A percentile compares a stretch with the other conserved stretches of the same genome.
phyloP scores from a whole-genome alignment of 257 asterid genomes.

The Paulownia fortunei region DNA sequence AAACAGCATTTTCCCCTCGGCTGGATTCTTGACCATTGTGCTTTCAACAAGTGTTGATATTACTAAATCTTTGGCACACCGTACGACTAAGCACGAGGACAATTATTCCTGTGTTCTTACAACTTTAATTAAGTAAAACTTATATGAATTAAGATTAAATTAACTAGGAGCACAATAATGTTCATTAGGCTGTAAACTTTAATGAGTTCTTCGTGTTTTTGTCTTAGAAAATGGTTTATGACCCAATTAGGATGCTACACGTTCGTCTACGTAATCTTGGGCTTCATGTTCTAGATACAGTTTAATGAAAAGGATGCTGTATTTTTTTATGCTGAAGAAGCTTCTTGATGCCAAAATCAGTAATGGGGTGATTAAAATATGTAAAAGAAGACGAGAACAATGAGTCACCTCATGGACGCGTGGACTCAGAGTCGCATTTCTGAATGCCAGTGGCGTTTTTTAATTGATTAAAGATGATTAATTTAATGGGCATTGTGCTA shows the following conservation, averaged over 20 bases:
- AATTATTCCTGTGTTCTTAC: slow-evolving; percentile 8
- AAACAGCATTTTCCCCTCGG: slow-evolving; percentile 5
- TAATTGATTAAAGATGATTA: slow-evolving; percentile 30
- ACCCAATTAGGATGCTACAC: not conserved
- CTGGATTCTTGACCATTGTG: slow-evolving; percentile 33
- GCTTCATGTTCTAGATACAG: slow-evolving; percentile 14
- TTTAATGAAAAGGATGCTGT: slow-evolving; percentile 27
- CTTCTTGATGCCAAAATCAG: slow-evolving; percentile 47
- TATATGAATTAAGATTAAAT: no score
- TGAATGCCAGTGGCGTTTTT: slow-evolving; percentile 37
- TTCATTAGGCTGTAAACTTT: no score
- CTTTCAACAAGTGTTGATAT: slow-evolving; percentile 39
- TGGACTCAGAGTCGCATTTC: slow-evolving; percentile 39
- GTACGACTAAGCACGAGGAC: slow-evolving; percentile 14
- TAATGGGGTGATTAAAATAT: slow-evolving; percentile 38
- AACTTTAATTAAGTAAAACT: not conserved
- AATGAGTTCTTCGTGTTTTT: no score
- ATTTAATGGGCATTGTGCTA: slow-evolving; percentile 45
- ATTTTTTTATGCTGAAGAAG: slow-evolving; percentile 46
- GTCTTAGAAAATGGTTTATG: not conserved
- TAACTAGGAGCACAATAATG: no score
- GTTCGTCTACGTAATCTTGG: slow-evolving; percentile 30
- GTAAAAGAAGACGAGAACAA: slow-evolving; percentile 12
- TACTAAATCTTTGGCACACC: slow-evolving; percentile 23
- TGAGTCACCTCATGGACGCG: slow-evolving; percentile 56